phyloP scores from a whole-genome alignment of 139 green algal species.

The Coelastrella sp. region DNA sequence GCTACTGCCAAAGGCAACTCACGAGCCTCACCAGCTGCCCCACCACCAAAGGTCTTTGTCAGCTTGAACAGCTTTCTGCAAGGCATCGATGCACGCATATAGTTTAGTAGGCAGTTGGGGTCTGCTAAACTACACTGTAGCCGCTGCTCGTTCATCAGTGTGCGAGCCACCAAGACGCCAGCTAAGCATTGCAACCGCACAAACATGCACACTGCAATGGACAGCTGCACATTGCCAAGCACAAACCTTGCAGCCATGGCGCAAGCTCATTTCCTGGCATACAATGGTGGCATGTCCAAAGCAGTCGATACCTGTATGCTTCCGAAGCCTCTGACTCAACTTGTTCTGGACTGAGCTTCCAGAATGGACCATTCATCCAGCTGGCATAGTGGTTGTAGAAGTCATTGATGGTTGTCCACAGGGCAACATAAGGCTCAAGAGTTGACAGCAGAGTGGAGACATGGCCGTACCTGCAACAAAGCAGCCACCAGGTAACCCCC shows the following conservation, averaged over 20 bases:
- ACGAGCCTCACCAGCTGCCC: conserved; percentile 35
- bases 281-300: neutral
- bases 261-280: too few relatives aligned
- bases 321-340: conserved; percentile 77
- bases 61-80: conserved; percentile 81
- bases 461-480: conserved; percentile 59
- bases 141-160: neutral
- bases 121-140: too few relatives aligned
- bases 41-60: conserved; percentile 72
- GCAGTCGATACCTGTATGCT: conserved; percentile 31
- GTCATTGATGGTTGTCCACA: conserved; percentile 75
- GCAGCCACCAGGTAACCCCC: too few relatives aligned
- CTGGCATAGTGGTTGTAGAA: conserved; percentile 56
- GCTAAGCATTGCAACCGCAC: too few relatives aligned
- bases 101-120: neutral
- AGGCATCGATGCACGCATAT: neutral
- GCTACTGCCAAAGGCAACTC: conserved; percentile 60
- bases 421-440: conserved; percentile 75
- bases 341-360: conserved; percentile 79
- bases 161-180: too few relatives aligned
- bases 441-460: conserved; percentile 68
- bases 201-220: too few relatives aligned
- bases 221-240: too few relatives aligned
- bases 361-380: conserved; percentile 83
- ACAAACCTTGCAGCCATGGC: too few relatives aligned